Conservation (phyloP, 163 green algal species). For the Chloromonas sp. region DNA sequence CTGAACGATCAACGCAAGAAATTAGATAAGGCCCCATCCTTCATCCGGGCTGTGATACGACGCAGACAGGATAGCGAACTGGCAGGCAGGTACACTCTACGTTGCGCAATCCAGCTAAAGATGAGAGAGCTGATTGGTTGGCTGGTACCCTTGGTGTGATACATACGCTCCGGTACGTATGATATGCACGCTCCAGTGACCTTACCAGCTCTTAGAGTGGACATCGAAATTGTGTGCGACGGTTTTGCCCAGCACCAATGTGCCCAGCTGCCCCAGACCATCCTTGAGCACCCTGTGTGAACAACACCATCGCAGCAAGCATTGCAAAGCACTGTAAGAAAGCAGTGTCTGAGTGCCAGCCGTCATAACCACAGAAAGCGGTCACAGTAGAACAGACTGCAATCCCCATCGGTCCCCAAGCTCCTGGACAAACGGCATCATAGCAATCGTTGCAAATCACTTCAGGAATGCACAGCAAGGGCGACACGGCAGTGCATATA, state of each 20-base stretch:
- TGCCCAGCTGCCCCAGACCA: slow-evolving; percentile 66
- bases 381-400: background rate
- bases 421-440: no score
- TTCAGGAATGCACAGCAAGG: no score
- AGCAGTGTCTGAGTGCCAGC: background rate
- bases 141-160: background rate
- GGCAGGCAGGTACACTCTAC: background rate
- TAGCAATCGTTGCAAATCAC: no score
- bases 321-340: background rate
- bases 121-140: background rate
- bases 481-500: no score
- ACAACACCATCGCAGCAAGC: background rate
- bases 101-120: background rate
- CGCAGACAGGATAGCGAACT: no score
- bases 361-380: background rate
- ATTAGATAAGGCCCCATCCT: no score
- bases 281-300: slow-evolving; percentile 70
- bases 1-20: background rate
- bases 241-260: slow-evolving; percentile 63
- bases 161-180: background rate
- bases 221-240: slow-evolving; percentile 78
- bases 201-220: slow-evolving; percentile 60
- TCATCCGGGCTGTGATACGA: no score
- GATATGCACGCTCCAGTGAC: background rate
- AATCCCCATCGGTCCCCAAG: no score